phyloP scores from a whole-genome alignment of 805 yeast genomes.

The Yamadazyma philogaea region DNA sequence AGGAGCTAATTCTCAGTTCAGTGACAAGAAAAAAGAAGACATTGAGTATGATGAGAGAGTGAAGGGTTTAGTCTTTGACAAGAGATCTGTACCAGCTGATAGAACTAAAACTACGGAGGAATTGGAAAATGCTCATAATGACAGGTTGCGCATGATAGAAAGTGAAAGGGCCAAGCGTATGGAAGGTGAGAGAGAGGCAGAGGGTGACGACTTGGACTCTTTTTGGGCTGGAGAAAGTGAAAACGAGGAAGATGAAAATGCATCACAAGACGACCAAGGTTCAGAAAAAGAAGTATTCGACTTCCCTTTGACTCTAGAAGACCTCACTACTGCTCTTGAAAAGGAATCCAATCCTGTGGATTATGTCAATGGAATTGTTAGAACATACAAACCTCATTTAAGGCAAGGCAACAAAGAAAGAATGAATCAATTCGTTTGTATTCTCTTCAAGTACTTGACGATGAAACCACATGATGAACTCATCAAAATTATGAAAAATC shows the following conservation, averaged over 20 bases:
- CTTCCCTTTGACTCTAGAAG: conserved; percentile 21
- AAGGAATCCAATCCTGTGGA: conserved; percentile 19
- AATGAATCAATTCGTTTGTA: conserved; percentile 58
- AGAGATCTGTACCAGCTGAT: conserved; percentile 77
- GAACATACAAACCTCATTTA: conserved; percentile 67
- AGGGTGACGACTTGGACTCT: conserved; percentile 66
- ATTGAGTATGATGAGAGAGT: conserved; percentile 64
- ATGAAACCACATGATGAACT: conserved; percentile 32
- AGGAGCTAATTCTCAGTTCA: conserved; percentile 19
- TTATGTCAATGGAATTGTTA: conserved; percentile 54
- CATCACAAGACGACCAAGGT: conserved; percentile 21
- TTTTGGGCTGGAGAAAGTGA: conserved; percentile 56
- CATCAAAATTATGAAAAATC: conserved; percentile 46
- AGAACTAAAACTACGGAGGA: conserved; percentile 80
- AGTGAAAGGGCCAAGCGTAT: conserved; percentile 68
- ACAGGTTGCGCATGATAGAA: conserved; percentile 60
- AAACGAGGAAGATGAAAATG: conserved; percentile 27
- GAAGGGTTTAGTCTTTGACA: conserved; percentile 63
- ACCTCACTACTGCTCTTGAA: conserved; percentile 21
- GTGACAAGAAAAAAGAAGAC: conserved; percentile 38
- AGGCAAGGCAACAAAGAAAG: conserved; percentile 80
- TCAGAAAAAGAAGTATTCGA: conserved; percentile 13
- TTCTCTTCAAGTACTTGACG: conserved; percentile 61
- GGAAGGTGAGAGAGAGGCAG: conserved; percentile 61
- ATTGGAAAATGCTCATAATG: conserved; percentile 54